These are phyloP conservation scores for Hortiboletus flavorubellus DNA, from an alignment of 768 basidiomycete species.

Conservation along the genomic window DNA sequence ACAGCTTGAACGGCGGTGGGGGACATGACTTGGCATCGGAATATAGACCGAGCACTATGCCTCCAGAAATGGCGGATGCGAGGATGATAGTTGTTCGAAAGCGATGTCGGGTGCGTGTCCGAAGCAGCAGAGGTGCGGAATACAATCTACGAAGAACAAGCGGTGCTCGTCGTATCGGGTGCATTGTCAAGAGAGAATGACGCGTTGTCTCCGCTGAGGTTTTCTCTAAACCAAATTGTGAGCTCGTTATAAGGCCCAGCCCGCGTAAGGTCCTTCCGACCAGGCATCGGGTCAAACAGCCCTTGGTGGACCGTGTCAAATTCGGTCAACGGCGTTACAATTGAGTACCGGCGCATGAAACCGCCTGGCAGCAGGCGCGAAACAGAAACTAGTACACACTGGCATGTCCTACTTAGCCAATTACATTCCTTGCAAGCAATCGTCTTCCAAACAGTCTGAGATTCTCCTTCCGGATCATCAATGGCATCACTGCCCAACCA, in stretches of 20 bases:
- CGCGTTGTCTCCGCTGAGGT: background rate
- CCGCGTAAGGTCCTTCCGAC: constrained; percentile 14
- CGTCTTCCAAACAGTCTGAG: background rate
- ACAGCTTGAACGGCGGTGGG: constrained; percentile 16
- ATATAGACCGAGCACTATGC: constrained; percentile 19
- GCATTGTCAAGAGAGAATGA: constrained; percentile 7
- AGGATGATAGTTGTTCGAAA: constrained; percentile 16
- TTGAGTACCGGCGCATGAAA: background rate
- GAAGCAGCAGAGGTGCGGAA: constrained; percentile 1
- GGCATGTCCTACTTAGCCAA: background rate
- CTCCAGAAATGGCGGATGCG: constrained; percentile 18
- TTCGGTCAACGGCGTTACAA: background rate
- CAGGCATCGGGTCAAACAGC: constrained; percentile 1
- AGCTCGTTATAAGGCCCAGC: background rate
- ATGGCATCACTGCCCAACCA: constrained; percentile 25
- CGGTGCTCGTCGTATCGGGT: constrained; percentile 10
- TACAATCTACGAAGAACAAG: constrained; percentile 3
- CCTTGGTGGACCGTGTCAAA: background rate
- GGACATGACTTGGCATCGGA: constrained; percentile 27
- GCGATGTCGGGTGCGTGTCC: background rate
- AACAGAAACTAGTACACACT: background rate
- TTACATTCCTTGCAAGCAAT: background rate
- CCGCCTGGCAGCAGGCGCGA: too few species aligned
- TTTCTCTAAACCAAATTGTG: background rate
- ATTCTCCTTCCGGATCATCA: constrained; percentile 3